Percentiles rank a stretch among this genome's conserved stretches.
Conservation (phyloP, 768 basidiomycete genomes). For the Infundibulicybe gibba region DNA sequence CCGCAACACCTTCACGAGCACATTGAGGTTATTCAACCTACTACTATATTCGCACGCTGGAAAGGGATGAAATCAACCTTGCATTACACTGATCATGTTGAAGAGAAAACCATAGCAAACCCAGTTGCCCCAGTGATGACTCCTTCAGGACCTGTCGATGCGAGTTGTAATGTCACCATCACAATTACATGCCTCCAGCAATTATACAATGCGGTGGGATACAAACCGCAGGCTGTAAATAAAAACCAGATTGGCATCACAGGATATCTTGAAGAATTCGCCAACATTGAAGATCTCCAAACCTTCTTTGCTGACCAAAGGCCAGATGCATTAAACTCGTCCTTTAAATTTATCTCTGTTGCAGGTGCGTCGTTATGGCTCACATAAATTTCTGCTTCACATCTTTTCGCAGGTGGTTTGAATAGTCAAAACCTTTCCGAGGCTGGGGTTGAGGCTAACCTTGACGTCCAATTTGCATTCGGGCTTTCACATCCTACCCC, state of each 20-base stretch:
- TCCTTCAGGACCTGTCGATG: slow-evolving; percentile 36
- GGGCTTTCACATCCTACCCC: slow-evolving; percentile 60
- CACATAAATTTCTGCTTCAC: slow-evolving; percentile 2
- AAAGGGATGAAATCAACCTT: slow-evolving; percentile 41
- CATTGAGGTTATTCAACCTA: slow-evolving; percentile 65
- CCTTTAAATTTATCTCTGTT: slow-evolving; percentile 53
- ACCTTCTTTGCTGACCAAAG: slow-evolving; percentile 42
- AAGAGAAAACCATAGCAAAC: slow-evolving; percentile 16
- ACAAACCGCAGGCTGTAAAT: slow-evolving; percentile 33
- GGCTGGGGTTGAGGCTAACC: slow-evolving; percentile 60
- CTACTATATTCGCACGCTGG: slow-evolving; percentile 61
- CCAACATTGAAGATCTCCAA: slow-evolving; percentile 47
- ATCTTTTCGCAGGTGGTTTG: slow-evolving; percentile 38
- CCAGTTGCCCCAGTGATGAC: slow-evolving; percentile 11
- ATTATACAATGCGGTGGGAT: slow-evolving; percentile 49
- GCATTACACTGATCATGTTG: slow-evolving; percentile 19
- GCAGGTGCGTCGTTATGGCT: slow-evolving; percentile 32
- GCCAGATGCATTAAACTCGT: slow-evolving; percentile 42
- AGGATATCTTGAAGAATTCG: slow-evolving; percentile 48
- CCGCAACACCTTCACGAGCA: slow-evolving; percentile 55
- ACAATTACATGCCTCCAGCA: slow-evolving; percentile 51
- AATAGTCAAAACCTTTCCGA: slow-evolving; percentile 48
- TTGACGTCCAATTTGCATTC: slow-evolving; percentile 61
- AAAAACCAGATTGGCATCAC: slow-evolving; percentile 51
- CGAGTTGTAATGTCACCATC: slow-evolving; percentile 44